Percentiles rank a stretch among this genome's conserved stretches.
phyloP scores from a whole-genome alignment of 208 protist species.

The Leishmania tropica region DNA sequence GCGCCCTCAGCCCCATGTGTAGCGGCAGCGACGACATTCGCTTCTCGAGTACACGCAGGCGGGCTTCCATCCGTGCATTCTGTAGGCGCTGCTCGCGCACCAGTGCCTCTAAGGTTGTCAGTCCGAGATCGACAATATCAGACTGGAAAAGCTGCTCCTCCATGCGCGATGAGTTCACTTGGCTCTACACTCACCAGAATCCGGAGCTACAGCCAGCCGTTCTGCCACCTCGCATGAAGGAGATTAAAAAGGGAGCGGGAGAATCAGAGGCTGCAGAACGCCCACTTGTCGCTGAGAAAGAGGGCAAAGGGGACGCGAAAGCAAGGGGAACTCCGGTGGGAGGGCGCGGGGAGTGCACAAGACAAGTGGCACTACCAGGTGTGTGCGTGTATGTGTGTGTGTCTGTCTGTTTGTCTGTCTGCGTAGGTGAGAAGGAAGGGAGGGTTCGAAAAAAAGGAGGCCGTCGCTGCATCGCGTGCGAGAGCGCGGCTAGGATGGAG shows the following conservation, averaged over 20 bases:
- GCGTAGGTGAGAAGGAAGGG: neutral
- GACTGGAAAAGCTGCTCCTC: slow-evolving; percentile 10
- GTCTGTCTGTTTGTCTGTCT: neutral
- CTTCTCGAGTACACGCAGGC: slow-evolving; percentile 5
- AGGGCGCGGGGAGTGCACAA: neutral
- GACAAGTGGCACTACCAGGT: neutral
- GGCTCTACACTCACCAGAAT: neutral
- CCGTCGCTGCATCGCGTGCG: neutral
- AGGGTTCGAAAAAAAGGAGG: neutral
- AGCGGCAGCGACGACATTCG: neutral
- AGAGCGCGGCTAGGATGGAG: neutral
- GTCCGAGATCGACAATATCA: slow-evolving; percentile 9
- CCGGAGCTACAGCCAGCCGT: neutral
- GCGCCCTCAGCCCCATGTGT: neutral
- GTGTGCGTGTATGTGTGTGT: neutral
- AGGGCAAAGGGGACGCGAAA: neutral
- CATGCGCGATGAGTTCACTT: neutral
- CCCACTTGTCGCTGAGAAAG: neutral
- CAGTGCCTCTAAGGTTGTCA: slow-evolving; percentile 21
- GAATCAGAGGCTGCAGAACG: neutral
- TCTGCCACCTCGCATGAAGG: neutral
- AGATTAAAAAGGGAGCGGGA: neutral
- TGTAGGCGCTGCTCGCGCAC: slow-evolving; percentile 16
- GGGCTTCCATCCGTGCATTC: slow-evolving; percentile 2
- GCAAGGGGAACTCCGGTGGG: neutral